Evolutionary conservation across 2,329 filamentous ascomycete genomes (phyloP).

Genomic region (Hypoxylon sp.): DNA sequence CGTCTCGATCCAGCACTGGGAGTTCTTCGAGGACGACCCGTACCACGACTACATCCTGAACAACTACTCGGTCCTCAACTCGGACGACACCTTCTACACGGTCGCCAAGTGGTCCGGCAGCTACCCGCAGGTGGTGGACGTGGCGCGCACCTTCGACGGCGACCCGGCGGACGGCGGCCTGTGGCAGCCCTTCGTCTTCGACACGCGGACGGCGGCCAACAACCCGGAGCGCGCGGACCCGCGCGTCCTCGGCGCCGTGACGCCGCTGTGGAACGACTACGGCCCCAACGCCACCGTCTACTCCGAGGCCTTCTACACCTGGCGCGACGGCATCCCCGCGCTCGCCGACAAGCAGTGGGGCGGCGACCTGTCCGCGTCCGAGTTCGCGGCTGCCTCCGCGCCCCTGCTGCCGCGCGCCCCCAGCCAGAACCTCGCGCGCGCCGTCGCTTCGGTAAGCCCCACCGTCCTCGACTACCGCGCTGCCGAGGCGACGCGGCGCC

Average conservation of each 20-base stretch:
- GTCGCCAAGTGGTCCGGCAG: slow-evolving; percentile 57
- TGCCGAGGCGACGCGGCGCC: neutral
- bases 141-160: slow-evolving; percentile 56
- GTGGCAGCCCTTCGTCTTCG: slow-evolving; percentile 60
- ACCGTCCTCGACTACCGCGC: slow-evolving; percentile 48
- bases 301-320: slow-evolving; percentile 60
- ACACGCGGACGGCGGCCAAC: slow-evolving; percentile 55
- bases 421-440: slow-evolving; percentile 58
- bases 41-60: slow-evolving; percentile 52
- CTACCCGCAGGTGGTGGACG: slow-evolving; percentile 57
- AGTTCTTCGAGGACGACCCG: slow-evolving; percentile 61
- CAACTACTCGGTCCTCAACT: slow-evolving; percentile 61
- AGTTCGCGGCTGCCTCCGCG: slow-evolving; percentile 51
- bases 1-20: slow-evolving; percentile 64
- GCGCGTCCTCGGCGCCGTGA: slow-evolving; percentile 56
- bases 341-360: slow-evolving; percentile 63
- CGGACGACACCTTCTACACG: slow-evolving; percentile 61
- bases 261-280: slow-evolving; percentile 63
- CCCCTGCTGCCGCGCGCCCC: slow-evolving; percentile 52
- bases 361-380: slow-evolving; percentile 52
- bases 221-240: slow-evolving; percentile 53
- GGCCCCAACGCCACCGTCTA: slow-evolving; percentile 60
- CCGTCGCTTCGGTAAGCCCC: slow-evolving; percentile 47
- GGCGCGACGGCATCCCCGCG: slow-evolving; percentile 58
- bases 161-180: slow-evolving; percentile 50